These are phyloP conservation scores for Trichomonas tenax DNA, from an alignment of 208 protist genomes.

Conservation along the genomic window DNA sequence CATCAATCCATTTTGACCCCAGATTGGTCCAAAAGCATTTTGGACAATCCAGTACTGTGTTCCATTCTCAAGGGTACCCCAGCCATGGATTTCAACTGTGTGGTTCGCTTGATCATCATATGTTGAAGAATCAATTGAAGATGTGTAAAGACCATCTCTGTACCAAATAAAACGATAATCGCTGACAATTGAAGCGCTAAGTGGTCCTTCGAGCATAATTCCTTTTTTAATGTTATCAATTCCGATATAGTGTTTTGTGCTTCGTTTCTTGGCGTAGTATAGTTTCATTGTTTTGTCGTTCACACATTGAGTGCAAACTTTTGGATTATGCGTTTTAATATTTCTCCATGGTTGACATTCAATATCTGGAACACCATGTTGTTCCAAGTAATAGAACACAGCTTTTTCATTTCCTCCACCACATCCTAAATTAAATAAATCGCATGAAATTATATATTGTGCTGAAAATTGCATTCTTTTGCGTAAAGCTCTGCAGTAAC, in stretches of 20 bases:
- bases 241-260: not conserved
- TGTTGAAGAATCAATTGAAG: not conserved
- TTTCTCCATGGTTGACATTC: not conserved
- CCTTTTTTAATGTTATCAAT: conserved; percentile 13
- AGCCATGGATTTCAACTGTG: not conserved
- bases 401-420: not conserved
- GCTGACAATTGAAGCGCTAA: not conserved
- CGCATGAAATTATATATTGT: conserved; percentile 2
- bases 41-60: not conserved
- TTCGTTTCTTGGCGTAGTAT: not conserved
- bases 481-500: not conserved
- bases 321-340: not conserved
- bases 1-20: conserved; percentile 8
- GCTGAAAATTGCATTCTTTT: not conserved
- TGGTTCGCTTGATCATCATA: not conserved
- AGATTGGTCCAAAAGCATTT: not conserved
- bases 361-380: conserved; percentile 1
- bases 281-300: not conserved
- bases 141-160: not conserved
- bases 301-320: not conserved
- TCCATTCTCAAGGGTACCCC: not conserved
- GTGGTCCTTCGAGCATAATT: not conserved
- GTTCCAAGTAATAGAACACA: not conserved
- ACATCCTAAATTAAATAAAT: not conserved
- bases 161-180: not conserved